phyloP scores from a whole-genome alignment of 306 rosid species.

The Vachellia pachyceras region DNA sequence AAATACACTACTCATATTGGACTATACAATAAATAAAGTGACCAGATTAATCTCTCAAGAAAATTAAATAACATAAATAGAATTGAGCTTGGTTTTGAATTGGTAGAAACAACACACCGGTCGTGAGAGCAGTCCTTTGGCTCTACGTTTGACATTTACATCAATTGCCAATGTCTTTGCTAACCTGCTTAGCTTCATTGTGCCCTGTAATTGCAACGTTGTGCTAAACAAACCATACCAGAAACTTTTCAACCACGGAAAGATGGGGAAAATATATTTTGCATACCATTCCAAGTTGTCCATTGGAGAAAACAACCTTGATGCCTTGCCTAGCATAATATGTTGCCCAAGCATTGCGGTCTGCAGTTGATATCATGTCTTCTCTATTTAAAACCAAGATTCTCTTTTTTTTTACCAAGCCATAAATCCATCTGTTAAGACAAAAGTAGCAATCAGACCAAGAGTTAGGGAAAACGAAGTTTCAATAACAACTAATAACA shows the following conservation, averaged over 20 bases:
- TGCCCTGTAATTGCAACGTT: conserved; percentile 61
- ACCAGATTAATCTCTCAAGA: background rate
- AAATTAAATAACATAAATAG: conserved; percentile 15
- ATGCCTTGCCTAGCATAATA: conserved; percentile 74
- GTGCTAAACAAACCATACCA: conserved; percentile 35
- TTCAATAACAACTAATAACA: background rate
- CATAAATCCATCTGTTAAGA: conserved; percentile 80
- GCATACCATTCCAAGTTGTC: conserved; percentile 88
- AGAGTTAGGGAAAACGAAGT: background rate
- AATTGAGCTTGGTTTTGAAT: conserved; percentile 34
- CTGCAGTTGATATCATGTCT: conserved; percentile 89
- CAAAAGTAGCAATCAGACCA: conserved; percentile 27
- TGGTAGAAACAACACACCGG: conserved; percentile 55
- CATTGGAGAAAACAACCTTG: conserved; percentile 85
- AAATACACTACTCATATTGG: too few species aligned
- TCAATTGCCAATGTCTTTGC: conserved; percentile 82
- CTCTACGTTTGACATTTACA: conserved; percentile 89
- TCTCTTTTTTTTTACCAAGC: conserved; percentile 89
- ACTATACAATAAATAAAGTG: background rate
- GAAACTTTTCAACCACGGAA: conserved; percentile 35
- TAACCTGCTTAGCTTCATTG: conserved; percentile 82
- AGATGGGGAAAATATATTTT: conserved; percentile 21
- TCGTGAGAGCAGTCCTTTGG: conserved; percentile 96
- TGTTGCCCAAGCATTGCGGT: conserved; percentile 93
- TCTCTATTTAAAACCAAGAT: conserved; percentile 93